phyloP scores from a whole-genome alignment of 768 basidiomycete genomes.

The Boletus subparvulus region DNA sequence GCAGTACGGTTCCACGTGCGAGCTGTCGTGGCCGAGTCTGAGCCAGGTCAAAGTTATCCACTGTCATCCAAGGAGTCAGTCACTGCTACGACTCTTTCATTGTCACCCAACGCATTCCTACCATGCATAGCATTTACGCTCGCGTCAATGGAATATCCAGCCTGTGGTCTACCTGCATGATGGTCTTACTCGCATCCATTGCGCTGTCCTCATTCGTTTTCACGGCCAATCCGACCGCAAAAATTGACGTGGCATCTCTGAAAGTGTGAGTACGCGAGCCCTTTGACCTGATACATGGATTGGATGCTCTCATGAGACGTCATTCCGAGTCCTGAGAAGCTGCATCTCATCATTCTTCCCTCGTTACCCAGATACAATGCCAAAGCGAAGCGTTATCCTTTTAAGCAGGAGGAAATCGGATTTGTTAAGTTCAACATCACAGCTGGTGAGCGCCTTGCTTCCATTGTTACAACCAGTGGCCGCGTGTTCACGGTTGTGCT shows the following conservation, averaged over 20 bases:
- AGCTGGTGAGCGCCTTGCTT: constrained; percentile 56
- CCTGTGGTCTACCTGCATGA: constrained; percentile 70
- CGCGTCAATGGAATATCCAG: constrained; percentile 75
- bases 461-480: constrained; percentile 21
- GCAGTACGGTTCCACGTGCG: constrained; percentile 4
- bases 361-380: constrained; percentile 41
- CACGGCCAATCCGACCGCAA: constrained; percentile 55
- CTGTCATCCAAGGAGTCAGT: too few relatives aligned
- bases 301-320: constrained; percentile 6
- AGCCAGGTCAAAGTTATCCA: not conserved
- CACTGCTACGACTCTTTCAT: not conserved
- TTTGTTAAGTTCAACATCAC: constrained; percentile 80
- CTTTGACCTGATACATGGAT: constrained; percentile 1
- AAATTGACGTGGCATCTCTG: constrained; percentile 58
- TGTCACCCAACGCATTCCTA: not conserved
- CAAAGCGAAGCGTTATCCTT: constrained; percentile 54
- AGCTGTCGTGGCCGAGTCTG: not conserved
- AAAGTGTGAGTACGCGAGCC: constrained; percentile 65
- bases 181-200: constrained; percentile 68
- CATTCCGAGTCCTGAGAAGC: constrained; percentile 10
- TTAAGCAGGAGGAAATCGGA: constrained; percentile 69
- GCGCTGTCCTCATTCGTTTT: constrained; percentile 73
- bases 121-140: constrained; percentile 70
- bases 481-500: constrained; percentile 27
- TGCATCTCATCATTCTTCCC: constrained; percentile 9